Conservation (phyloP, 768 basidiomycete species). For the Leccinum fibrillosum region DNA sequence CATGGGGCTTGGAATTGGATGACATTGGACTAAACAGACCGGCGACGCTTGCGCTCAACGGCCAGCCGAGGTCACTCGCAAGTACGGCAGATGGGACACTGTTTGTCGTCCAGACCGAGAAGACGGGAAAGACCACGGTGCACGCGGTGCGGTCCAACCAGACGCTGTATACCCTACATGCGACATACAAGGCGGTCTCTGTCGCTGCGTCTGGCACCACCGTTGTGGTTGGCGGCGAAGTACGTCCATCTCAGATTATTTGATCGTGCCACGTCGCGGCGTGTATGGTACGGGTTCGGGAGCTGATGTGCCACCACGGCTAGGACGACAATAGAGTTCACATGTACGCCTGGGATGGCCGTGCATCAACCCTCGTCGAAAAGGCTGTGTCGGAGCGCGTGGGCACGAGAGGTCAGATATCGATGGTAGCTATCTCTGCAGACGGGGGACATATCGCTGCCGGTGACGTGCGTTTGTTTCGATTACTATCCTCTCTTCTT, state of each 20-base stretch:
- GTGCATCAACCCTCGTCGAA: conserved; percentile 47
- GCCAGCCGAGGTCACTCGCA: conserved; percentile 70
- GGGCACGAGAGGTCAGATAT: conserved; percentile 54
- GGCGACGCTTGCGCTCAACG: conserved; percentile 46
- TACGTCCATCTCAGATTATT: conserved; percentile 31
- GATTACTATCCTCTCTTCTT: background rate
- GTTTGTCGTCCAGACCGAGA: conserved; percentile 53
- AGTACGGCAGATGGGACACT: conserved; percentile 57
- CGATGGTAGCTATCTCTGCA: conserved; percentile 74
- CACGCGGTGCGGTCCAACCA: conserved; percentile 74
- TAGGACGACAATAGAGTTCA: conserved; percentile 70
- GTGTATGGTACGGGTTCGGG: background rate
- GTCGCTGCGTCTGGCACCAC: conserved; percentile 49
- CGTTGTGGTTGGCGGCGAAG: conserved; percentile 77
- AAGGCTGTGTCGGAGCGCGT: conserved; percentile 59
- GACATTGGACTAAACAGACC: conserved; percentile 36
- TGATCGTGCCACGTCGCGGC: background rate
- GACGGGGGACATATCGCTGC: conserved; percentile 73
- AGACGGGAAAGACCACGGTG: conserved; percentile 38
- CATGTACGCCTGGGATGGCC: conserved; percentile 71
- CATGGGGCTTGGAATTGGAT: background rate
- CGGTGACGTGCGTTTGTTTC: conserved; percentile 67
- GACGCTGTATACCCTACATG: conserved; percentile 52
- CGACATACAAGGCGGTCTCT: conserved; percentile 52
- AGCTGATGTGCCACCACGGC: background rate